Conservation (phyloP, 75 land plant genomes). For the Adiantum capillusveneris region DNA sequence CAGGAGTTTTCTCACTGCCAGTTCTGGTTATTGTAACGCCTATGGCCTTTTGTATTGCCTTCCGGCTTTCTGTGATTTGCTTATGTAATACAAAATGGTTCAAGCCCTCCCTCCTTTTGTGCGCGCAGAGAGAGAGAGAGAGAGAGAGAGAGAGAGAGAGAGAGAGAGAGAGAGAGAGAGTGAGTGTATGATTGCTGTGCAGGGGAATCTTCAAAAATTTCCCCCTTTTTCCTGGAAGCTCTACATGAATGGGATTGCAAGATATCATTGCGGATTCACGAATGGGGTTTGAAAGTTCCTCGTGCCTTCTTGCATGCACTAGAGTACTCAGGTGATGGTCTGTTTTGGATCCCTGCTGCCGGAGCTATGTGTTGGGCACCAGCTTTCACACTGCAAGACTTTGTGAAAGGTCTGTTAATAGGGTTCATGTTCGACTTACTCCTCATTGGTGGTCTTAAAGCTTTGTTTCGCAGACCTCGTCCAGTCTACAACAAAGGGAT, state of each 20-base stretch:
- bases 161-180: too few relatives aligned
- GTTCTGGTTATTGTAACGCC: too few relatives aligned
- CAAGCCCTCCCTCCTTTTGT: too few relatives aligned
- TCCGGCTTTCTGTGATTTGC: too few relatives aligned
- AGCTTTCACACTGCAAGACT: conserved; percentile 14
- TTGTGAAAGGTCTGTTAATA: conserved; percentile 42
- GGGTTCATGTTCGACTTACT: conserved; percentile 57
- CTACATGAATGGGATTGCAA: neutral
- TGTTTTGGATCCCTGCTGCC: conserved; percentile 53
- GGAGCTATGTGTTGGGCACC: conserved; percentile 39
- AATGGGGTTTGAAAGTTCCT: conserved; percentile 9
- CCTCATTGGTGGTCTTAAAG: conserved; percentile 53
- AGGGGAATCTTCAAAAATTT: too few relatives aligned
- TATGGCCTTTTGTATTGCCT: too few relatives aligned
- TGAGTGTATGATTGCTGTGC: too few relatives aligned
- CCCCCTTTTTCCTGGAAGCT: neutral
- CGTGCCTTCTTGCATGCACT: conserved; percentile 47
- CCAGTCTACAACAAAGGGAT: conserved; percentile 82
- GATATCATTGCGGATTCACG: neutral
- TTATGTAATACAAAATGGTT: too few relatives aligned
- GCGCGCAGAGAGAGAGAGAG: too few relatives aligned
- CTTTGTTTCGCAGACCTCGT: conserved; percentile 59
- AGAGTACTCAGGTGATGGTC: conserved; percentile 80
- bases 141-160: too few relatives aligned
- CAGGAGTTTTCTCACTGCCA: too few relatives aligned